phyloP scores from a whole-genome alignment of 495 filamentous ascomycete genomes.

The Peziza echinospora region DNA sequence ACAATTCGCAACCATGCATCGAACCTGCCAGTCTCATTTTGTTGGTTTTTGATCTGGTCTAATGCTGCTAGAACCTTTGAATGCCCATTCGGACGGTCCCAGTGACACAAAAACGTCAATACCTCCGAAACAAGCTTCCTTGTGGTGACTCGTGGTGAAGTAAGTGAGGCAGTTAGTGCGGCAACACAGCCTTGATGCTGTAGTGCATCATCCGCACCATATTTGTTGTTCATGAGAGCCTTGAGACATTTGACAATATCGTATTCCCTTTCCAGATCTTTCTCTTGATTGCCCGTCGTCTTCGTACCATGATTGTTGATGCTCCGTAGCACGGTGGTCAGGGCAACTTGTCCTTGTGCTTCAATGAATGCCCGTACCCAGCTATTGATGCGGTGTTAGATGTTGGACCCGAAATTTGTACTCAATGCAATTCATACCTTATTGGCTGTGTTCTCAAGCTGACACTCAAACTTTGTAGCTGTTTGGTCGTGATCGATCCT shows the following conservation, averaged over 20 bases:
- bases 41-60: slow-evolving; percentile 72
- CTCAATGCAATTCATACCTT: slow-evolving; percentile 25
- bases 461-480: slow-evolving; percentile 75
- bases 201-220: slow-evolving; percentile 92
- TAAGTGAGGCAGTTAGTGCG: slow-evolving; percentile 66
- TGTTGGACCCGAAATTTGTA: not conserved
- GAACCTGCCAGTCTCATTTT: slow-evolving; percentile 86
- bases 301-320: slow-evolving; percentile 73
- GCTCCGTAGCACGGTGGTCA: slow-evolving; percentile 82
- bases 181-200: slow-evolving; percentile 72
- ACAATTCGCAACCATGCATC: slow-evolving; percentile 98
- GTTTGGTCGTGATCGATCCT: slow-evolving; percentile 76
- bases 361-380: slow-evolving; percentile 97
- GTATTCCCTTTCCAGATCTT: slow-evolving; percentile 64
- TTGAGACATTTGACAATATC: slow-evolving; percentile 96
- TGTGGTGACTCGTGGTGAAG: slow-evolving; percentile 75
- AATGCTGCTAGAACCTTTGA: slow-evolving; percentile 80
- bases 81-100: slow-evolving; percentile 71
- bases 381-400: slow-evolving; percentile 19
- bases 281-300: slow-evolving; percentile 26
- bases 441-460: slow-evolving; percentile 91
- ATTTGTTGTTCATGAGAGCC: slow-evolving; percentile 96
- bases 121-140: slow-evolving; percentile 92
- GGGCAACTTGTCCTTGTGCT: slow-evolving; percentile 86
- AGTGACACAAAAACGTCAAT: slow-evolving; percentile 89